Percentiles rank a stretch among this genome's conserved stretches.
phyloP scores from a whole-genome alignment of 2,329 filamentous ascomycete species.

The Penicillium concentricum region DNA sequence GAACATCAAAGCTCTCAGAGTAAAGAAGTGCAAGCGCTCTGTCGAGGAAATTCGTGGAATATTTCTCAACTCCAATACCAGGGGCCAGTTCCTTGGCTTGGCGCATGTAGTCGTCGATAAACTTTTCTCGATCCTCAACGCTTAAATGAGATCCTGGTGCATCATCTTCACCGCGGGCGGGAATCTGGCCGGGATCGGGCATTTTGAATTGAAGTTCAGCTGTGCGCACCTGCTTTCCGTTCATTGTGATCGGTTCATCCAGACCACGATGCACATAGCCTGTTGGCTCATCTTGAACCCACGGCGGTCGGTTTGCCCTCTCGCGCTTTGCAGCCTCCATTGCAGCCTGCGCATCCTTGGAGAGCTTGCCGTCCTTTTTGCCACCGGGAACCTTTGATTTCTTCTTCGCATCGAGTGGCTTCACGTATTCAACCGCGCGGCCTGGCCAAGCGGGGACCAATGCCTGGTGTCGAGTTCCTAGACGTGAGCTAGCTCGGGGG shows the following conservation, averaged over 20 bases:
- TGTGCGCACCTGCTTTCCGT: slow-evolving; percentile 72
- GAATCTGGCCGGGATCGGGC: slow-evolving; percentile 54
- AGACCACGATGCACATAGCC: slow-evolving; percentile 85
- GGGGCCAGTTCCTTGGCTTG: slow-evolving; percentile 65
- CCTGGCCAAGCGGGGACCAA: slow-evolving; percentile 83
- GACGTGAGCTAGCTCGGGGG: slow-evolving; percentile 85
- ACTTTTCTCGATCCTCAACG: slow-evolving; percentile 49
- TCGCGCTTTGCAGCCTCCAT: slow-evolving; percentile 78
- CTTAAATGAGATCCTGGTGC: slow-evolving; percentile 37
- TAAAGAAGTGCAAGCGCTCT: slow-evolving; percentile 75
- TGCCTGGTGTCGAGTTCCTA: slow-evolving; percentile 90
- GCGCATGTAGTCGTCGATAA: slow-evolving; percentile 75
- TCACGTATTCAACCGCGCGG: slow-evolving; percentile 83
- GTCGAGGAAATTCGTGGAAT: slow-evolving; percentile 84
- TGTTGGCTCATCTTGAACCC: slow-evolving; percentile 85
- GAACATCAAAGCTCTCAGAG: slow-evolving; percentile 67
- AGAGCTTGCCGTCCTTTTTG: slow-evolving; percentile 69
- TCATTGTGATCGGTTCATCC: slow-evolving; percentile 60
- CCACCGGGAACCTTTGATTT: slow-evolving; percentile 62
- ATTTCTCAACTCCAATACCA: slow-evolving; percentile 67
- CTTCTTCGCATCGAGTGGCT: slow-evolving; percentile 81
- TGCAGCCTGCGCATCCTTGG: slow-evolving; percentile 76
- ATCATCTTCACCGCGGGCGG: slow-evolving; percentile 46
- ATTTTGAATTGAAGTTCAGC: slow-evolving; percentile 77
- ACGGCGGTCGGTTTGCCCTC: slow-evolving; percentile 81